Evolutionary conservation across 2,329 filamentous ascomycete species (phyloP).

Genomic region (Pestalotiopsis sp.): DNA sequence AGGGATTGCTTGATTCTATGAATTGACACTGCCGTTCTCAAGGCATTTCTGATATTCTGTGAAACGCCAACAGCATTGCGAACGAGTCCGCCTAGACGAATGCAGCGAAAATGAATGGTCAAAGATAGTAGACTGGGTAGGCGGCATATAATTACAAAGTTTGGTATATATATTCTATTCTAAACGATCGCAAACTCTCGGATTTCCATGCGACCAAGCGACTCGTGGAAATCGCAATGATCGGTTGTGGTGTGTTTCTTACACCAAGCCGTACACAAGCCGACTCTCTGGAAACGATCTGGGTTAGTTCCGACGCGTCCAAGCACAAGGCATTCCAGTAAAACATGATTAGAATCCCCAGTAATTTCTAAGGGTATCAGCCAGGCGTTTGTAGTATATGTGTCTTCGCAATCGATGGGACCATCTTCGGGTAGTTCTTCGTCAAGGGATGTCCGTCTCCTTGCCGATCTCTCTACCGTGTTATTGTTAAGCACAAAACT

Average conservation of each 20-base stretch:
- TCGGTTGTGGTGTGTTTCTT: neutral
- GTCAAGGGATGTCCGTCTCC: neutral
- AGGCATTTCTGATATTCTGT: neutral
- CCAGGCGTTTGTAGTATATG: neutral
- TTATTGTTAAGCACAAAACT: neutral
- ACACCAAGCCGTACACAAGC: accelerated
- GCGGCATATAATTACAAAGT: no score
- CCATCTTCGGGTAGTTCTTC: neutral
- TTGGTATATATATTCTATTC: neutral
- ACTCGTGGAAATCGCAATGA: no score
- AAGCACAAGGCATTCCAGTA: neutral
- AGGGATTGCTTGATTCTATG: neutral
- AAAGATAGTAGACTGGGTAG: no score
- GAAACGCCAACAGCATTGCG: no score
- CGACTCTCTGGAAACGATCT: neutral
- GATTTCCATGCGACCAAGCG: neutral
- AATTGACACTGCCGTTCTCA: neutral
- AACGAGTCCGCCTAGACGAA: no score
- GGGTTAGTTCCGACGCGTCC: neutral
- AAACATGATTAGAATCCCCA: neutral
- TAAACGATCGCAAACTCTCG: neutral
- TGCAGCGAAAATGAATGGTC: no score
- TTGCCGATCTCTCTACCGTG: neutral
- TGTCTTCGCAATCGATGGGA: neutral
- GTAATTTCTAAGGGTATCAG: neutral